A percentile compares a stretch with the other conserved stretches of the same genome.
These are phyloP conservation scores for Skeletonema menzelii DNA, from an alignment of 108 stramenopile genomes.

Conservation along the genomic window DNA sequence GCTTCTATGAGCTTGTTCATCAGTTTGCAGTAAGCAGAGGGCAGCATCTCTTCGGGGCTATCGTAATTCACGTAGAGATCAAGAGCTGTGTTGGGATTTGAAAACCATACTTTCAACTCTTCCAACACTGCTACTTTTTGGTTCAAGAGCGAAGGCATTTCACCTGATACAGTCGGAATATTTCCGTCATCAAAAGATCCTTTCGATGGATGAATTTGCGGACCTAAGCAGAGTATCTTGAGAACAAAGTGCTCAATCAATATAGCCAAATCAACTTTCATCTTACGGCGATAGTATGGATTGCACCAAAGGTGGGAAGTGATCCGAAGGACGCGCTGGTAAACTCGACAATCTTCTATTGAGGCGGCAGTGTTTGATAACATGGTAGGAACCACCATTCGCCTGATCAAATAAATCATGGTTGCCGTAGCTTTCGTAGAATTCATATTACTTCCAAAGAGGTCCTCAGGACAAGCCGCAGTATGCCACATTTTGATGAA, in stretches of 20 bases:
- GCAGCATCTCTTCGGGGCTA: constrained; percentile 47
- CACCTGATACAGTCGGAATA: constrained; percentile 7
- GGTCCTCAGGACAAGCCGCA: constrained; percentile 16
- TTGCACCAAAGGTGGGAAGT: constrained; percentile 75
- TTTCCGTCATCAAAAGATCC: constrained; percentile 11
- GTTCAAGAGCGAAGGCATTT: constrained; percentile 50
- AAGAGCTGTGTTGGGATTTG: constrained; percentile 57
- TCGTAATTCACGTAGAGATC: constrained; percentile 88
- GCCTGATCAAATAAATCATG: constrained; percentile 79
- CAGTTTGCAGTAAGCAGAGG: constrained; percentile 65
- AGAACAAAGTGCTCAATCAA: constrained; percentile 86
- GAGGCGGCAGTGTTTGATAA: constrained; percentile 74
- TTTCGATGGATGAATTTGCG: constrained; percentile 58
- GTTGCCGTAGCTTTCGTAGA: constrained; percentile 39
- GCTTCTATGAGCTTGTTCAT: constrained; percentile 61
- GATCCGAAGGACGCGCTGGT: constrained; percentile 66
- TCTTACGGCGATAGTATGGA: constrained; percentile 56
- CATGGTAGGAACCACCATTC: constrained; percentile 82
- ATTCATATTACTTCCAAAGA: neutral
- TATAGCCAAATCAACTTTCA: constrained; percentile 85
- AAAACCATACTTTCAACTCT: constrained; percentile 80
- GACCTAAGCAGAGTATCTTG: constrained; percentile 67
- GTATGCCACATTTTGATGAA: constrained; percentile 58
- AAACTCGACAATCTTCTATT: constrained; percentile 71
- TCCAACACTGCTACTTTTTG: constrained; percentile 81